phyloP scores from a whole-genome alignment of 108 stramenopile species.

The Skeletonema costatum region DNA sequence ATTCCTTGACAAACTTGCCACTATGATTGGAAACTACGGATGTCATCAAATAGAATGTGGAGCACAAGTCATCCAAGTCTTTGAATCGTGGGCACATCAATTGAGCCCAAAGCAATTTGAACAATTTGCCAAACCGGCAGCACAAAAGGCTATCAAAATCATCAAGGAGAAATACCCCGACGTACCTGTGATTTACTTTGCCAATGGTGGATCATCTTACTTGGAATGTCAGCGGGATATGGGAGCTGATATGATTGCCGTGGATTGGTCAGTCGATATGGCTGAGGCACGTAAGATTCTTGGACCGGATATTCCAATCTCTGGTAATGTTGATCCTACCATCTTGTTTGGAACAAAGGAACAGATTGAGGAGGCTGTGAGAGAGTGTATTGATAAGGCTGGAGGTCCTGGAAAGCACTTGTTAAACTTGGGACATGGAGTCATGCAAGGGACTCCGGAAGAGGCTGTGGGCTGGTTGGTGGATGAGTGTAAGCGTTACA shows the following conservation, averaged over 20 bases:
- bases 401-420: slow-evolving; percentile 93
- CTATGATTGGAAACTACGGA: slow-evolving; percentile 91
- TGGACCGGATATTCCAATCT: slow-evolving; percentile 82
- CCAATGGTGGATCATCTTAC: slow-evolving; percentile 93
- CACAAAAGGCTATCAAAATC: slow-evolving; percentile 85
- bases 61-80: slow-evolving; percentile 97
- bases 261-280: slow-evolving; percentile 93
- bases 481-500: slow-evolving; percentile 91
- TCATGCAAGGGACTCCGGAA: slow-evolving; percentile 96
- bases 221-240: slow-evolving; percentile 92
- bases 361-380: slow-evolving; percentile 88
- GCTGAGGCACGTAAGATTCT: slow-evolving; percentile 80
- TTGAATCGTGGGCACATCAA: slow-evolving; percentile 98
- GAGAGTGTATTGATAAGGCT: slow-evolving; percentile 92
- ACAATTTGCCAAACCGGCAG: slow-evolving; percentile 89
- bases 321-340: slow-evolving; percentile 94
- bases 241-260: slow-evolving; percentile 87
- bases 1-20: slow-evolving; percentile 89
- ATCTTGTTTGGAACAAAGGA: slow-evolving; percentile 91
- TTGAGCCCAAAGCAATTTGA: slow-evolving; percentile 83
- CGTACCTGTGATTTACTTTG: slow-evolving; percentile 98
- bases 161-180: slow-evolving; percentile 89
- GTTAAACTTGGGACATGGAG: slow-evolving; percentile 98
- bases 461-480: slow-evolving; percentile 92
- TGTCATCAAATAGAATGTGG: slow-evolving; percentile 97